Conservation (phyloP, 2,329 filamentous ascomycete genomes). For the Davidsoniella neocaledoniae region DNA sequence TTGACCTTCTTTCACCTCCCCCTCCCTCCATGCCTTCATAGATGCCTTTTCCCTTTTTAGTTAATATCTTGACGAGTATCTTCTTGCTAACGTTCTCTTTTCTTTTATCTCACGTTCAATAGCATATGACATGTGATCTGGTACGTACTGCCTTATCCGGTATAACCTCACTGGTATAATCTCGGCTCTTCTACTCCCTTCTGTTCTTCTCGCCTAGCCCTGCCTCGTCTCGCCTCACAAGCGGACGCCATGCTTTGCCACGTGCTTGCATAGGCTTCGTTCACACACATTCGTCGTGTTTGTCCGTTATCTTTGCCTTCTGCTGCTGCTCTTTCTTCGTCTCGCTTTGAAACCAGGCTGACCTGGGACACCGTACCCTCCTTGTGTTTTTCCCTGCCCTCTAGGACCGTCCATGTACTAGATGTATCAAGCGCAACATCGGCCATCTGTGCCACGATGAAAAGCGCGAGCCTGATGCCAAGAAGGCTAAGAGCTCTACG, state of each 20-base stretch:
- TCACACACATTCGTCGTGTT: not conserved
- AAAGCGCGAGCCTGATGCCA: constrained; percentile 66
- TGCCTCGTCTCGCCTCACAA: not conserved
- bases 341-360: not conserved
- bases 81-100: constrained; percentile 7
- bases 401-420: constrained; percentile 86
- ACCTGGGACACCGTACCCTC: too few species aligned
- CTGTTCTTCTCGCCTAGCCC: not conserved
- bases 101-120: constrained; percentile 14
- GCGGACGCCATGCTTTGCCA: too few species aligned
- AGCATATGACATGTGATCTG: constrained; percentile 90
- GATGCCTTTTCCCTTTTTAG: not conserved
- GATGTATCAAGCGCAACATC: constrained; percentile 97
- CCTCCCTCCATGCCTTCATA: not conserved
- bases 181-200: not conserved
- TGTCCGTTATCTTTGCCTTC: constrained; percentile 3
- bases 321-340: constrained; percentile 14
- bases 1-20: not conserved
- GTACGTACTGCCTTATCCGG: constrained; percentile 36
- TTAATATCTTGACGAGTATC: not conserved
- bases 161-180: not conserved
- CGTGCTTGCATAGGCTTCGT: not conserved
- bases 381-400: constrained; percentile 9
- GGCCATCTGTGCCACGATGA: constrained; percentile 97
- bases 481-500: constrained; percentile 52